phyloP scores from a whole-genome alignment of 1,284 basidiomycete species.

The Fomitiporia mediterranea region DNA sequence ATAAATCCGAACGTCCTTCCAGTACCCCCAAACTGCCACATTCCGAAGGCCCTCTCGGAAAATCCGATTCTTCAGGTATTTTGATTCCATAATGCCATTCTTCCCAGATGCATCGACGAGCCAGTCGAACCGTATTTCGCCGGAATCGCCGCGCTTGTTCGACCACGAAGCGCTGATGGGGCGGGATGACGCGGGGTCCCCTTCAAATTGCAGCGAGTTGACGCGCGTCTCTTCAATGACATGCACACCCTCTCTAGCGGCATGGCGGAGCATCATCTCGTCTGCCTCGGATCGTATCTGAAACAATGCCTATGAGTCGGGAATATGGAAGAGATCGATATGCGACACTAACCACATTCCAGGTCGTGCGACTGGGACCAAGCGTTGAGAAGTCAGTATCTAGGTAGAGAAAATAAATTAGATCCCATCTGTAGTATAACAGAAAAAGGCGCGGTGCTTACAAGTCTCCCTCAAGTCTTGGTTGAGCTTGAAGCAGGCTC shows the following conservation, averaged over 20 bases:
- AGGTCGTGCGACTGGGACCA: too few relatives aligned
- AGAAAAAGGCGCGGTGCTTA: too few relatives aligned
- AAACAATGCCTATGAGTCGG: too few relatives aligned
- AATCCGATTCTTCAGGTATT: slow-evolving; percentile 11
- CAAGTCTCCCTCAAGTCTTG: slow-evolving; percentile 51
- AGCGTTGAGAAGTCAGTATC: too few relatives aligned
- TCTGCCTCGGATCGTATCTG: too few relatives aligned
- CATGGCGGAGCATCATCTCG: slow-evolving; percentile 53
- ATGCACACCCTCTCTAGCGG: slow-evolving; percentile 44
- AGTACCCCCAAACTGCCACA: slow-evolving; percentile 76
- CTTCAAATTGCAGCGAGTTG: slow-evolving; percentile 28
- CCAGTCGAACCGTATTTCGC: slow-evolving; percentile 9
- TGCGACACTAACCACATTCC: slow-evolving; percentile 67
- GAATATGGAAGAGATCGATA: too few relatives aligned
- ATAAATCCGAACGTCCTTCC: slow-evolving; percentile 51
- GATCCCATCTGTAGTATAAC: too few relatives aligned
- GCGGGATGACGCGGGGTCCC: not conserved
- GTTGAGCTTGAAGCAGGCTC: slow-evolving; percentile 25
- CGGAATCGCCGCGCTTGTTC: not conserved
- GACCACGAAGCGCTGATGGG: slow-evolving; percentile 4
- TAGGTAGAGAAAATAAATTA: too few relatives aligned
- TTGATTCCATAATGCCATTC: not conserved
- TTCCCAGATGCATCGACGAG: slow-evolving; percentile 13
- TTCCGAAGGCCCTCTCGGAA: slow-evolving; percentile 66
- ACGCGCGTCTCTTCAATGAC: slow-evolving; percentile 48